Evolutionary conservation across 306 rosid species (phyloP).

Genomic region (Quercus rubra): DNA sequence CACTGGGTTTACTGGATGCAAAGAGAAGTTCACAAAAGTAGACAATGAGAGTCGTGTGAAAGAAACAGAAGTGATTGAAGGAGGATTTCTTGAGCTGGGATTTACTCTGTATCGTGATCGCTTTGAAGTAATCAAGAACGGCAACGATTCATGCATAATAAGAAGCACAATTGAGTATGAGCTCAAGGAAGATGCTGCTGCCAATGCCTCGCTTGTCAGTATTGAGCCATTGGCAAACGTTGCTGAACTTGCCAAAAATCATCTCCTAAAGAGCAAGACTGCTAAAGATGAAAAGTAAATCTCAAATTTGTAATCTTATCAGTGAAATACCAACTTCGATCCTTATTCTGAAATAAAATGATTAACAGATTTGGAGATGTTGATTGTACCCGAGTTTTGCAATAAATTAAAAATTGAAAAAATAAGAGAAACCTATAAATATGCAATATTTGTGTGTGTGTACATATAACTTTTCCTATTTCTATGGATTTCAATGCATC

Average conservation of each 20-base stretch:
- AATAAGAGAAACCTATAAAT: no score
- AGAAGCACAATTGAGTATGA: conserved; percentile 30
- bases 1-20: neutral
- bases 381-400: no score
- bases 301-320: neutral
- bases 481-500: no score
- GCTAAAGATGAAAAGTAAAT: neutral
- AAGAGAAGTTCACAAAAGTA: conserved; percentile 27
- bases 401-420: no score
- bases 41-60: conserved; percentile 29
- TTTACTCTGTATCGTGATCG: conserved; percentile 20
- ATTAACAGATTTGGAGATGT: no score
- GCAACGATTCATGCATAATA: conserved; percentile 14
- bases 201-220: conserved; percentile 17
- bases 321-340: neutral
- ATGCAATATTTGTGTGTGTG: no score
- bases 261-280: neutral
- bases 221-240: conserved; percentile 14
- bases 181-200: conserved; percentile 37
- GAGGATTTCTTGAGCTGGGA: conserved; percentile 31
- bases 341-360: no score
- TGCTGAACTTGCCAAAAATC: conserved; percentile 3
- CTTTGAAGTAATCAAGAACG: conserved; percentile 20
- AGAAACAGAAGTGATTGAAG: conserved; percentile 36
- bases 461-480: no score